These are phyloP conservation scores for Silene uniflora DNA, from an alignment of 148 eudicot genomes.

Conservation along the genomic window DNA sequence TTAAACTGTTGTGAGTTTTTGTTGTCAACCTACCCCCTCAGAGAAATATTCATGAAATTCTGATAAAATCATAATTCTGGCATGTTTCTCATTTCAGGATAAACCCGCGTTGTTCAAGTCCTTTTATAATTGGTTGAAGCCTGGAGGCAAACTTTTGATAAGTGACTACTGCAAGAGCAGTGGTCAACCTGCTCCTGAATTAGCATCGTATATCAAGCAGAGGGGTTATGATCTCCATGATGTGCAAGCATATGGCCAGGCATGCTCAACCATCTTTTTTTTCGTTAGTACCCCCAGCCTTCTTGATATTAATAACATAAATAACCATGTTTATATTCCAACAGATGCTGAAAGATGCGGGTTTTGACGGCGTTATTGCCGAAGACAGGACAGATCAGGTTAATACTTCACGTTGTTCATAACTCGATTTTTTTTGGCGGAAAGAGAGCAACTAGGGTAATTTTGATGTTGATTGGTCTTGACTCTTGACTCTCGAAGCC, in stretches of 20 bases:
- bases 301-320: neutral
- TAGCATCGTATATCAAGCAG: conserved; percentile 72
- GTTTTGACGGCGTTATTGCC: conserved; percentile 68
- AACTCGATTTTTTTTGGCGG: no score
- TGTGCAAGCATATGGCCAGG: conserved; percentile 87
- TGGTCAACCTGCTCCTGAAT: conserved; percentile 58
- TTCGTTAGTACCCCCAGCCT: neutral
- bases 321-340: conserved; percentile 4
- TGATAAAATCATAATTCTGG: neutral
- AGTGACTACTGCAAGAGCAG: conserved; percentile 78
- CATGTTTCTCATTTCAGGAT: conserved; percentile 41
- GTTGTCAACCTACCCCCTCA: no score
- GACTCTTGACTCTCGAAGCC: no score
- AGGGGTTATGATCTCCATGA: conserved; percentile 97
- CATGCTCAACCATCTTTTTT: conserved; percentile 15
- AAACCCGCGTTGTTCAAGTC: conserved; percentile 76
- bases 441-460: no score
- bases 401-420: neutral
- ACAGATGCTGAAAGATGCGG: conserved; percentile 96
- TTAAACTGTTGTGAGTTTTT: no score
- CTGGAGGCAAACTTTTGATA: conserved; percentile 89
- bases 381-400: conserved; percentile 97
- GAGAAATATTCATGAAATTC: neutral
- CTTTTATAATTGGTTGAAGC: conserved; percentile 90
- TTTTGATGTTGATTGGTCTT: no score